A percentile compares a stretch with the other conserved stretches of the same genome.
Conservation (phyloP, 169 alveolate species). For the Cryptosporidium sp. region DNA sequence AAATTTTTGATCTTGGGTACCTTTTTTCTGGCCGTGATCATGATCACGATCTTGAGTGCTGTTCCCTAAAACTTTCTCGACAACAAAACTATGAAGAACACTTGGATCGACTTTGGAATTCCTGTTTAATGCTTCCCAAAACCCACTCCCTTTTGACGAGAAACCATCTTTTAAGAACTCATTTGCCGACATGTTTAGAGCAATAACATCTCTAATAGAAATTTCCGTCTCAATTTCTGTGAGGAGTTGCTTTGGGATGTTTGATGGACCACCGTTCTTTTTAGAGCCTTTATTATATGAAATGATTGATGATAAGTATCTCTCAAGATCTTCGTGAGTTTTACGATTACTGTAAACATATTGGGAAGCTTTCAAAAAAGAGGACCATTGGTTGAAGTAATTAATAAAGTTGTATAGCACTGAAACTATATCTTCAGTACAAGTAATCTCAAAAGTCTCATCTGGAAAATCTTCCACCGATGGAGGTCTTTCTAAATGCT, state of each 20-base stretch:
- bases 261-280: conserved; percentile 10
- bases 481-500: conserved; percentile 5
- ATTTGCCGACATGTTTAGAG: conserved; percentile 64
- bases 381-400: conserved; percentile 57
- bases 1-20: neutral
- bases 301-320: conserved; percentile 11
- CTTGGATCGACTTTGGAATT: neutral
- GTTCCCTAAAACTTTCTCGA: neutral
- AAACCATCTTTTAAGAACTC: conserved; percentile 19
- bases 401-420: conserved; percentile 45
- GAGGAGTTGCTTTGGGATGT: conserved; percentile 7
- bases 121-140: conserved; percentile 2
- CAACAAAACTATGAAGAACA: neutral
- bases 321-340: conserved; percentile 1
- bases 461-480: neutral
- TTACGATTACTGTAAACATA: conserved; percentile 39
- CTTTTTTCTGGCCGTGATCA: neutral
- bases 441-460: conserved; percentile 27
- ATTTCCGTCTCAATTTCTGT: conserved; percentile 37
- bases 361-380: conserved; percentile 55
- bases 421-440: conserved; percentile 26
- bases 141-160: conserved; percentile 16
- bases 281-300: neutral
- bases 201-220: conserved; percentile 40
- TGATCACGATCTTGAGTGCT: neutral